Evolutionary conservation across 2,329 filamentous ascomycete species (phyloP).

Genomic region (Ceratocystis cubensis): DNA sequence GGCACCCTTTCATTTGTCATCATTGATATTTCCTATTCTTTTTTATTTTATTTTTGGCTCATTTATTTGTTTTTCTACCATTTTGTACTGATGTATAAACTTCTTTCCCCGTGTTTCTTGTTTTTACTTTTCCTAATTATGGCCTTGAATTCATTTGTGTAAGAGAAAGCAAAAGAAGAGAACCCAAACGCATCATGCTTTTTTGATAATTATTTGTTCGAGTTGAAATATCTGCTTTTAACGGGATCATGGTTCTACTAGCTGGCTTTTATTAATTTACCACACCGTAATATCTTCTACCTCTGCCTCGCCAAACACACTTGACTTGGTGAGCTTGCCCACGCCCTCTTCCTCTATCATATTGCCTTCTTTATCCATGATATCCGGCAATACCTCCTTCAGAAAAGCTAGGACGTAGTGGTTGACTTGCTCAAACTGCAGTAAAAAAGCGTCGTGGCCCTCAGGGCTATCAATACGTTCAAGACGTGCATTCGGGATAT

Average conservation of each 20-base stretch:
- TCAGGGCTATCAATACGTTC: constrained; percentile 87
- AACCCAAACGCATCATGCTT: not conserved
- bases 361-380: constrained; percentile 56
- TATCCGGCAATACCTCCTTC: constrained; percentile 68
- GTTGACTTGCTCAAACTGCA: constrained; percentile 98
- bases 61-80: constrained; percentile 11
- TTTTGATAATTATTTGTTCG: not conserved
- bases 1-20: not conserved
- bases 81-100: constrained; percentile 3
- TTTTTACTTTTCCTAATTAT: not conserved
- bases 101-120: not conserved
- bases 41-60: constrained; percentile 7
- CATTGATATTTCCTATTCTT: constrained; percentile 6
- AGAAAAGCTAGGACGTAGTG: constrained; percentile 73
- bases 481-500: constrained; percentile 64
- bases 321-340: constrained; percentile 64
- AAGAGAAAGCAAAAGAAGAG: not conserved
- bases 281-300: constrained; percentile 93
- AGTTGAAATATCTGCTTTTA: not conserved
- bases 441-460: constrained; percentile 87
- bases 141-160: not conserved
- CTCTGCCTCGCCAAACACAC: constrained; percentile 89
- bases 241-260: not conserved
- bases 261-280: constrained; percentile 33
- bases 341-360: constrained; percentile 38